A percentile compares a stretch with the other conserved stretches of the same genome.
These are phyloP conservation scores for Sugiyamaella japonica DNA, from an alignment of 1,139 yeast genomes.

Conservation along the genomic window DNA sequence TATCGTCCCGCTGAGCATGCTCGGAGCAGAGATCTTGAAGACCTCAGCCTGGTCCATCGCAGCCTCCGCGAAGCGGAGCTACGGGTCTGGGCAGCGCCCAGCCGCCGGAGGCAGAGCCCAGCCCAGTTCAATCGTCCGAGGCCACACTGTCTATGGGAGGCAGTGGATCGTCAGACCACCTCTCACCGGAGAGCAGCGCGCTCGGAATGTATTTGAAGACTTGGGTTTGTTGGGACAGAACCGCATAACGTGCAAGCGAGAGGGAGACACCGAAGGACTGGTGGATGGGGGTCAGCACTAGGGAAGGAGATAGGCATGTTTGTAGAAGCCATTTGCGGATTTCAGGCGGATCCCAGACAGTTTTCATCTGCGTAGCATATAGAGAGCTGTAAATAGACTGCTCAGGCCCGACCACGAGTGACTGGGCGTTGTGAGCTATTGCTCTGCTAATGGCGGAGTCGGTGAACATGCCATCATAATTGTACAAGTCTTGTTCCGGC, in stretches of 20 bases:
- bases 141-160: constrained; percentile 26
- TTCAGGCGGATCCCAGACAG: constrained; percentile 31
- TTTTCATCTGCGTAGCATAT: constrained; percentile 31
- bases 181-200: constrained; percentile 25
- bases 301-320: constrained; percentile 16
- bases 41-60: neutral
- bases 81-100: no score
- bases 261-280: constrained; percentile 26
- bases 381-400: constrained; percentile 29
- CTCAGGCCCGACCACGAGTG: constrained; percentile 17
- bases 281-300: constrained; percentile 18
- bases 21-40: no score
- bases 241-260: constrained; percentile 32
- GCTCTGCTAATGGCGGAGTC: neutral
- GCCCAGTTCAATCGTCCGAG: neutral
- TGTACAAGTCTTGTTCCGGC: constrained; percentile 13
- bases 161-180: constrained; percentile 32
- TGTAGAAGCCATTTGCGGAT: constrained; percentile 25
- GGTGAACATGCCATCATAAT: constrained; percentile 16
- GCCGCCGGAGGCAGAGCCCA: constrained; percentile 6
- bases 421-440: neutral
- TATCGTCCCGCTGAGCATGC: neutral
- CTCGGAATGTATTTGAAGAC: constrained; percentile 28
- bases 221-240: constrained; percentile 33
- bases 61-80: neutral